Evolutionary conservation across 306 rosid genomes (phyloP).

Genomic region (Abrus precatorius): DNA sequence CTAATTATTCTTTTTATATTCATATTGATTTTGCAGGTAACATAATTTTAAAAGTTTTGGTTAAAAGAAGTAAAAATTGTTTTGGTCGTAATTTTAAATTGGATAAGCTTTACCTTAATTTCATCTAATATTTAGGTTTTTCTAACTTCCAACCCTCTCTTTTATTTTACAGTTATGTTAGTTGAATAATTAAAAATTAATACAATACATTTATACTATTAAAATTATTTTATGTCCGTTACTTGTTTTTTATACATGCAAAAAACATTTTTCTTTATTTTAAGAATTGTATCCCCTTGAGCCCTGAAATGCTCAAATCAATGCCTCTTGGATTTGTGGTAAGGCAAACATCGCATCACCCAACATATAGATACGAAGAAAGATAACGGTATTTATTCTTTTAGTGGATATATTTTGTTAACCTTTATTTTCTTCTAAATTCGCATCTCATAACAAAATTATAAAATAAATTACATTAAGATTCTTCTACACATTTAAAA

Average conservation of each 20-base stretch:
- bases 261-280: background rate
- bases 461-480: slow-evolving; percentile 38
- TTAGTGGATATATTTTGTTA: background rate
- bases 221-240: too few species aligned
- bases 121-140: background rate
- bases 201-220: too few species aligned
- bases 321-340: slow-evolving; percentile 38
- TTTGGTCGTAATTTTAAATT: background rate
- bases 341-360: slow-evolving; percentile 27
- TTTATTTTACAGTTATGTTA: background rate
- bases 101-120: background rate
- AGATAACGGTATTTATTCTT: background rate
- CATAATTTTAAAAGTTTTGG: too few species aligned
- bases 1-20: background rate
- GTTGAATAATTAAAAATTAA: too few species aligned
- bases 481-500: background rate
- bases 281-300: background rate
- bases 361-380: background rate
- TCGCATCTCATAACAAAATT: slow-evolving; percentile 8
- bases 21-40: background rate
- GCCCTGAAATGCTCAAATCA: slow-evolving; percentile 20
- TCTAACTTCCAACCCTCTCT: background rate
- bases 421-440: slow-evolving; percentile 24
- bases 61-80: background rate
- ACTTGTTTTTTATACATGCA: too few species aligned